These are phyloP conservation scores for Camelina hispida DNA, from an alignment of 345 rosid genomes.

Conservation along the genomic window DNA sequence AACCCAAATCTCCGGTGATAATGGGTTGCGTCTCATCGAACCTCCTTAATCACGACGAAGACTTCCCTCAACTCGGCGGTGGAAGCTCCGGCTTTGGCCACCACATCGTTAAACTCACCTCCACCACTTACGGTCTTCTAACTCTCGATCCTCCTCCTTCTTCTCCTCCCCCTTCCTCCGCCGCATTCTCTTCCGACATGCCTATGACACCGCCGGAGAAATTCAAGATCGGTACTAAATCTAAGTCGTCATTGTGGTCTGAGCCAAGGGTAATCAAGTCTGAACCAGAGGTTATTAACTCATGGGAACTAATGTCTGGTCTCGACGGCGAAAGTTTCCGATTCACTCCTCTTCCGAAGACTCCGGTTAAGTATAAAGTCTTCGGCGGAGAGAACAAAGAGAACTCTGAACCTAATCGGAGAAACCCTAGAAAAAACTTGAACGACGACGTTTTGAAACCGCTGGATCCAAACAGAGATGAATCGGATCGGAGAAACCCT, in stretches of 20 bases:
- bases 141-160: conserved; percentile 71
- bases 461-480: conserved; percentile 45
- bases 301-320: conserved; percentile 94
- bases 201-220: conserved; percentile 59
- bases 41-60: conserved; percentile 75
- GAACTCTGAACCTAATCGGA: conserved; percentile 54
- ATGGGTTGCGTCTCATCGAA: conserved; percentile 97
- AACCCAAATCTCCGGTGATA: conserved; percentile 20
- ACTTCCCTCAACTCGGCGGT: conserved; percentile 68
- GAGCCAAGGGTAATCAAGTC: conserved; percentile 52
- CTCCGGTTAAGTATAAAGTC: conserved; percentile 38
- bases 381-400: conserved; percentile 52
- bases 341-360: conserved; percentile 53
- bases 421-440: conserved; percentile 6
- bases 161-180: conserved; percentile 48
- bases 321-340: conserved; percentile 87
- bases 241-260: conserved; percentile 58
- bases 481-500: conserved; percentile 42
- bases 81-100: conserved; percentile 66
- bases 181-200: conserved; percentile 35
- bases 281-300: conserved; percentile 74
- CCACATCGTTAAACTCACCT: conserved; percentile 93
- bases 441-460: conserved; percentile 21
- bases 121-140: conserved; percentile 94
- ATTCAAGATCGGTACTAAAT: conserved; percentile 50